Evolutionary conservation across 805 yeast species (phyloP).

Genomic region (Lachancea fermentati): DNA sequence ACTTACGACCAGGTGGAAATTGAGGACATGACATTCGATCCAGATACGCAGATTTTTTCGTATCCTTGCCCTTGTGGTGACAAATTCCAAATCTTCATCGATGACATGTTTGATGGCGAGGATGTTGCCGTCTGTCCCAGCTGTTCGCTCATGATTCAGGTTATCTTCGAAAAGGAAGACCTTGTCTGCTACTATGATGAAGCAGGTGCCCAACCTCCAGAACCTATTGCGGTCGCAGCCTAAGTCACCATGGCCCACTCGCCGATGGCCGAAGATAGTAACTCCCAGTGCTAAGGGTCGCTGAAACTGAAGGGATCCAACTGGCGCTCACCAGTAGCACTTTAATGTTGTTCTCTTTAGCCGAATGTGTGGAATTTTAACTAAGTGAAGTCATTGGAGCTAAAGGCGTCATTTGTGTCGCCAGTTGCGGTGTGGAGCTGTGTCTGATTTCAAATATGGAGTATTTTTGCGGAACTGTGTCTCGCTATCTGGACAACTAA

Average conservation of each 20-base stretch:
- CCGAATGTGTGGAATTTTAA: too few relatives aligned
- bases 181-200: slow-evolving; percentile 38
- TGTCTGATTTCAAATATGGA: too few relatives aligned
- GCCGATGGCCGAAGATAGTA: too few relatives aligned
- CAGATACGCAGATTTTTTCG: slow-evolving; percentile 71
- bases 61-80: slow-evolving; percentile 99
- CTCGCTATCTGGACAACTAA: too few relatives aligned
- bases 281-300: too few relatives aligned
- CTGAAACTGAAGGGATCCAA: too few relatives aligned
- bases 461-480: too few relatives aligned
- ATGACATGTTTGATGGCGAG: slow-evolving; percentile 85
- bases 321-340: too few relatives aligned
- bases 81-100: slow-evolving; percentile 76
- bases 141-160: slow-evolving; percentile 88
- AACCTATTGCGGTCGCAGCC: slow-evolving; percentile 22
- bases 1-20: slow-evolving; percentile 93
- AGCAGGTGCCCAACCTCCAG: slow-evolving; percentile 30
- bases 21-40: slow-evolving; percentile 91
- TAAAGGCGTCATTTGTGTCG: too few relatives aligned
- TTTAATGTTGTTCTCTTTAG: too few relatives aligned
- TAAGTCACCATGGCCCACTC: slow-evolving; percentile 1
- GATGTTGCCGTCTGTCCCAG: slow-evolving; percentile 95
- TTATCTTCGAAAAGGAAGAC: slow-evolving; percentile 69
- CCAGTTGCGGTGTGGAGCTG: too few relatives aligned
- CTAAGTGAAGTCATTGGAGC: too few relatives aligned